A percentile compares a stretch with the other conserved stretches of the same genome.
Conservation (phyloP, 192 early-diverging fungal species). For the Anaeromyces robustus region DNA sequence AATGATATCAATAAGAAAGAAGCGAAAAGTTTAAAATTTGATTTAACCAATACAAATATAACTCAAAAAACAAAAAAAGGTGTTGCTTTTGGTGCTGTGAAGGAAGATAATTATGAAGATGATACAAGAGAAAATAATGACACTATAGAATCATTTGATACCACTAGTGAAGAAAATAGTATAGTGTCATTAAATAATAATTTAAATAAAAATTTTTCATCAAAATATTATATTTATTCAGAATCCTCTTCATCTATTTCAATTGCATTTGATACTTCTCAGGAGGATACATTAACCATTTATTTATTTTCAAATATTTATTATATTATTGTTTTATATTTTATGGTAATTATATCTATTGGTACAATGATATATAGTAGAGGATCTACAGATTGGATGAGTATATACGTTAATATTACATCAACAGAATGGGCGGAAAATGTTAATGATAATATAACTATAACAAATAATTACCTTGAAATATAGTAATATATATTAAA, state of each 20-base stretch:
- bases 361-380: not conserved
- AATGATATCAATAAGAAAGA: no score
- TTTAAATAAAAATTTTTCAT: not conserved
- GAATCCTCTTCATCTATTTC: not conserved
- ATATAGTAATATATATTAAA: not conserved
- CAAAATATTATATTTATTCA: not conserved
- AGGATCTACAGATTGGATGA: not conserved
- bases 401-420: not conserved
- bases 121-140: no score
- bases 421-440: not conserved
- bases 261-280: not conserved
- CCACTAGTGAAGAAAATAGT: no score
- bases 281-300: not conserved
- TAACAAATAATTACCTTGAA: not conserved
- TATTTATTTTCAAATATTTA: not conserved
- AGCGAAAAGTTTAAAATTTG: no score
- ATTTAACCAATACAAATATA: no score
- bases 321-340: not conserved
- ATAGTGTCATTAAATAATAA: no score
- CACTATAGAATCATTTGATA: no score
- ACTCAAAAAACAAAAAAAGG: no score
- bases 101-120: no score
- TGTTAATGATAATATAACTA: not conserved
- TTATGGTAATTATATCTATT: not conserved
- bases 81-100: no score